Base-by-base conservation (phyloP, 75 land plant genomes). In the Cunninghamia lanceolata region DNA sequence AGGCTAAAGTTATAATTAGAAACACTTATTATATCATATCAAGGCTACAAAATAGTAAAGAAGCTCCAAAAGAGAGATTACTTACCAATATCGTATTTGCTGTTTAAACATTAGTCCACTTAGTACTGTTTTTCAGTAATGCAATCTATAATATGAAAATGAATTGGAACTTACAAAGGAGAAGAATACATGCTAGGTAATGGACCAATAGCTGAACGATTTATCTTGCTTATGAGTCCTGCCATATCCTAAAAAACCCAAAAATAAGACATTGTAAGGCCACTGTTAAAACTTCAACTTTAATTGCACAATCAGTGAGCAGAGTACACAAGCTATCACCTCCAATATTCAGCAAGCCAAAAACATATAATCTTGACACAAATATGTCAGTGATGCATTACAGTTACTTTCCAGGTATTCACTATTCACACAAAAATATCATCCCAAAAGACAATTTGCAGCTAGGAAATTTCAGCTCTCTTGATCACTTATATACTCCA, bases 201-300 rank as follows among this genome's bases (percentile, higher is more conserved):
- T 38, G 99, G 96, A 34, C 99, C 97, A 88, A 98, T 94, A 28
- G 95, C 93, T 19, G 98, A 98, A 68, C 95, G 93, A 85, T 98
- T 98, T 76, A 98, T 97, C 89, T 98, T 98, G 85, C 95, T 97
- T 71, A 98, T 97, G 35, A 98, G 88, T 83, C 99, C 99, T 75
- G 96, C 99, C 99, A 98, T 98, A 87, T 98, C 99, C 99, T 98
- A 91, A 84, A 87, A 50, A 83, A 54, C 17, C 14, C 30, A 54
- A 56, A 50, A 83, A 50, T 47, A 50, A 36, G 30, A 47, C 78
- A 83, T 9, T 32, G 82, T 73, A 34, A 80, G 47, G 42, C 28
- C 14, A 42, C 45, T 77, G 45, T 40, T 77, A 38, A 50, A 39
- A 75, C 25, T 77, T 40, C 6, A 38, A 19, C 80, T 45, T 45